These are phyloP conservation scores for Encephalitozoon romaleae DNA, from an alignment of 371 early-diverging fungal species.

Conservation along the genomic window DNA sequence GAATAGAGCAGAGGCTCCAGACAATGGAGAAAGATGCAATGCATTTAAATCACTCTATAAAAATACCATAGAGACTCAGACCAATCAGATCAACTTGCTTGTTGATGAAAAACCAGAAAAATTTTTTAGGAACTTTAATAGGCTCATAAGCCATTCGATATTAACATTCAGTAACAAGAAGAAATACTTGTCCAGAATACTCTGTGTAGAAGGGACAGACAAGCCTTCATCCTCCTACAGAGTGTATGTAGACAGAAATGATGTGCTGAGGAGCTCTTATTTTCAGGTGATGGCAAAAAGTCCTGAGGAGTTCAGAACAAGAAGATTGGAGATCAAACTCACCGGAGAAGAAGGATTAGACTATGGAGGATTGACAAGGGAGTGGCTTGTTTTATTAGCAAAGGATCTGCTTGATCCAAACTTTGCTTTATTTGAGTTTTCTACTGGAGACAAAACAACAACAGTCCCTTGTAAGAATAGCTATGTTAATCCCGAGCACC, in stretches of 20 bases:
- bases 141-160: slow-evolving; percentile 25
- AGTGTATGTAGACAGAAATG: slow-evolving; percentile 26
- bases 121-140: slow-evolving; percentile 27
- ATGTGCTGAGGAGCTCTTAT: slow-evolving; percentile 43
- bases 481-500: slow-evolving; percentile 82
- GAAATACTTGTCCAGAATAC: slow-evolving; percentile 36
- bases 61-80: slow-evolving; percentile 1
- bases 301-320: slow-evolving; percentile 28
- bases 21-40: neutral
- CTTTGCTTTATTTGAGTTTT: slow-evolving; percentile 81
- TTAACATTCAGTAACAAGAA: slow-evolving; percentile 44
- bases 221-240: neutral
- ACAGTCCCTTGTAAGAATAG: slow-evolving; percentile 90
- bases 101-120: slow-evolving; percentile 30
- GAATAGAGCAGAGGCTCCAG: neutral
- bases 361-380: slow-evolving; percentile 90
- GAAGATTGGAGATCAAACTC: slow-evolving; percentile 82
- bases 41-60: neutral
- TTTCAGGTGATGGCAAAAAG: slow-evolving; percentile 43
- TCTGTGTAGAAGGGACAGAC: neutral
- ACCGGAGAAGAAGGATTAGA: slow-evolving; percentile 92
- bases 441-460: slow-evolving; percentile 81
- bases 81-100: slow-evolving; percentile 32
- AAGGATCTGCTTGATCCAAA: slow-evolving; percentile 94
- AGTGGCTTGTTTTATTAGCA: slow-evolving; percentile 89